Evolutionary conservation across 371 early-diverging fungal genomes (phyloP), one percentile per base, ranked within the genome.

Genomic region (Apophysomyces elegans): DNA sequence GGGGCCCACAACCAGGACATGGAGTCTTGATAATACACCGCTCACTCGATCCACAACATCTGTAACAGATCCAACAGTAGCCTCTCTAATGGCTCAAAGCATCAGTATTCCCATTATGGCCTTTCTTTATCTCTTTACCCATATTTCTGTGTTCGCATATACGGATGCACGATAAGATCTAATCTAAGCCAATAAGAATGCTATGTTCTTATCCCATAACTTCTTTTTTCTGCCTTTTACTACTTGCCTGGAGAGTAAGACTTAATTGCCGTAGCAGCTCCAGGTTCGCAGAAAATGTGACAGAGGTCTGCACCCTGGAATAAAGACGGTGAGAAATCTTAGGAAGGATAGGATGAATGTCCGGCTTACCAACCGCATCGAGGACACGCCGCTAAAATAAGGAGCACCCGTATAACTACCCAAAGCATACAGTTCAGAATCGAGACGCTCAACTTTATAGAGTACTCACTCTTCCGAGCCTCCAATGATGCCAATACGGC

Each of bases 391-490:
- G 9, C 92, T 92, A 78, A 94, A 99, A 73, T 86, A 97, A 3
- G 99, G 98, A 3, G 99, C 99, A 1, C 99, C 98, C 1, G 96
- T 94, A 77, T 94, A 95, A 56, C 89, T 87, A 58, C 41, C 63
- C 62, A 57, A 18, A 9, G 32, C 32, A 26, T 26, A 26, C 32
- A 18, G 8, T 50, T 50, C 21, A 47, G 21, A 21, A 21, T 50
- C 5, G 21, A 8, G 7, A 16, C 21, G n/a, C 38, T 57, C 16
- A 5, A 61, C 32, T 41, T 47, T 2, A 47, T 16, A 1, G 14
- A 13, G 8, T 0, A 58, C 82, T 59, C 81, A 90, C 88, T 93
- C 93, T 78, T 88, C 88, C 4, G 91, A 91, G 16, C 93, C 93
- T 46, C 93, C 93, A 7, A 93, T 66, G 32, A 91, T 76, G 11